Evolutionary conservation across 164 flowering plant genomes (phyloP).

Genomic region (Akebia trifoliata): DNA sequence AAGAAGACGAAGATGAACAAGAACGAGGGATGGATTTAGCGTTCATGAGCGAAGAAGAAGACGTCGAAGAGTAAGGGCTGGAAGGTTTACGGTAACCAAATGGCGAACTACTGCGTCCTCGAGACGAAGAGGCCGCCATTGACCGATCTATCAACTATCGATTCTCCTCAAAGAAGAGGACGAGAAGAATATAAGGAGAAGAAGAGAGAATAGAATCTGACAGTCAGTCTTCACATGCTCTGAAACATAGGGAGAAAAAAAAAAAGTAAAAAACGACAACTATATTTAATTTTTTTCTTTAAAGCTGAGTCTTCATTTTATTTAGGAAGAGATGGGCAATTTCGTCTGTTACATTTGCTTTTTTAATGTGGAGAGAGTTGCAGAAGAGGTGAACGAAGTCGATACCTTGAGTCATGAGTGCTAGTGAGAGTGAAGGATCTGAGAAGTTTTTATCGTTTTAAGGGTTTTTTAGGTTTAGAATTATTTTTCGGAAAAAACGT

Average conservation of each 20-base stretch:
- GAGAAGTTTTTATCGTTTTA: neutral
- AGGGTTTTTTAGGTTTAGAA: too few species aligned
- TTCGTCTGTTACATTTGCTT: too few species aligned
- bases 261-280: conserved; percentile 23
- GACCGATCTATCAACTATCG: conserved; percentile 18
- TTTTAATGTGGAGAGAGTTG: too few species aligned
- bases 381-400: too few species aligned
- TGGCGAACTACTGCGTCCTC: conserved; percentile 88
- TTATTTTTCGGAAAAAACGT: neutral
- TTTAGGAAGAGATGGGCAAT: too few species aligned
- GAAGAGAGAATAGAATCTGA: conserved; percentile 27
- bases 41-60: conserved; percentile 58
- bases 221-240: conserved; percentile 57
- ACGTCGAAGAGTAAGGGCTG: conserved; percentile 58
- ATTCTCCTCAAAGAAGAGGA: neutral
- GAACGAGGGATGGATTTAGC: conserved; percentile 67
- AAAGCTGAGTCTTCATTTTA: too few species aligned
- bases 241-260: conserved; percentile 30
- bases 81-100: conserved; percentile 59
- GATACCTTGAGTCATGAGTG: too few species aligned
- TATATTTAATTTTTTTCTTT: neutral
- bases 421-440: neutral
- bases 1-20: conserved; percentile 54
- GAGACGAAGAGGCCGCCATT: conserved; percentile 67
- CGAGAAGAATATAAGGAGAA: conserved; percentile 12